Evolutionary conservation across 1,139 yeast genomes (phyloP), one percentile per base, ranked within the genome.

Genomic region (Saccharomyces hybrid): DNA sequence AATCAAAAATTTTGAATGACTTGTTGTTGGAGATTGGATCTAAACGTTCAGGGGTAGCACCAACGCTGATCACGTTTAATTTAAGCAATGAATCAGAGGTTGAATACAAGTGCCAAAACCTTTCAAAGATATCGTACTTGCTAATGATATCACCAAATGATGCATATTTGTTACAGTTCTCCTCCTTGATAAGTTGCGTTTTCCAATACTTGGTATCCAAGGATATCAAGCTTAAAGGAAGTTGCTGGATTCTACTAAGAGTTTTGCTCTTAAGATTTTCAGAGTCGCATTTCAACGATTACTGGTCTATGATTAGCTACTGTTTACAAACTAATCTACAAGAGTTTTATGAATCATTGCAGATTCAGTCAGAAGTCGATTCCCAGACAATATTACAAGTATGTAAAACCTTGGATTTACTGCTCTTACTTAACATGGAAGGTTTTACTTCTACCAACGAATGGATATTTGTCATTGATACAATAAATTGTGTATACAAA

Each of bases 401-500:
- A 0, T 85, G 90, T 64, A 91, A 90, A 68, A 74, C 93, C 24
- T 73, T 93, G 50, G 99, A 93, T 67, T 78, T 86, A 47, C 68
- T 90, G 27, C 69, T 91, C 26, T 74, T 86, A 8, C 64, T 89
- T 53, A 80, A 83, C 46, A 78, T 78, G 53, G 97, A 90, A 65
- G 96, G 89, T 54, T 91, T 93, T 70, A 85, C 84, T 63, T 71
- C 86, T 61, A 78, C 70, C 3, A 73, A 81, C 61, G 93, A 88
- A 64, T 93, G 98, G 98, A 74, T 91, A 1, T 93, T 89, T 68
- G 79, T 91, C 12, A 78, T 85, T 34, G 88, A 86, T 61, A 83
- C 81, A 26, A 78, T 85, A 42, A 90, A 86, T 60, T 83, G 88
- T 8, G 76, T 82, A 32, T 78, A 77, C 61, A 77, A 58, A 60